Evolutionary conservation across 2,329 filamentous ascomycete species (phyloP).

Genomic region (Dothistroma septosporum): DNA sequence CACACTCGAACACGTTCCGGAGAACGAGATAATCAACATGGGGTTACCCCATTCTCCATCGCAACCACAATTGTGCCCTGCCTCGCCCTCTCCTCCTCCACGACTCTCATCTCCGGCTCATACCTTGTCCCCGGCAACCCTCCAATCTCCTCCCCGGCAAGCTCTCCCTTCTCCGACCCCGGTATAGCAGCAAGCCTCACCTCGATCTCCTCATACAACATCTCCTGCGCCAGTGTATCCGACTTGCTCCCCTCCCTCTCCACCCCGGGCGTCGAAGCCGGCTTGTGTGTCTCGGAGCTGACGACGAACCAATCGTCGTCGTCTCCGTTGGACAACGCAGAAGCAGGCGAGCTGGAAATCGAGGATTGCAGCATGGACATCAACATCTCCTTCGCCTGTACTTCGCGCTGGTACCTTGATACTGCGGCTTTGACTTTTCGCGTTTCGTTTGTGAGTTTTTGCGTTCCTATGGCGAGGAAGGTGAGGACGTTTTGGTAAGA

Average conservation of each 20-base stretch:
- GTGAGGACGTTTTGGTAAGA: constrained; percentile 6
- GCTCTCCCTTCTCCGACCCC: background rate
- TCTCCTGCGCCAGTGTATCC: constrained; percentile 20
- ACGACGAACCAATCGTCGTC: constrained; percentile 9
- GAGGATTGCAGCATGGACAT: background rate
- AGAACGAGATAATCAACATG: too few species aligned
- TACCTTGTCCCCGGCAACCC: background rate
- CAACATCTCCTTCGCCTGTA: background rate
- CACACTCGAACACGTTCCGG: background rate
- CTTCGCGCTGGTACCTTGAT: background rate
- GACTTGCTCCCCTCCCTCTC: constrained; percentile 12
- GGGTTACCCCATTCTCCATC: background rate
- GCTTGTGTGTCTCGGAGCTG: background rate
- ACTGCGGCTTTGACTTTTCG: background rate
- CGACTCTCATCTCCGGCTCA: background rate
- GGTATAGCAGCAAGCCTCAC: background rate
- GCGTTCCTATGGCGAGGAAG: background rate
- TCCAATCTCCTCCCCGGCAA: background rate
- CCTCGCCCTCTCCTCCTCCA: background rate
- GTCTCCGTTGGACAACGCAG: too few species aligned
- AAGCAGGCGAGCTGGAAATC: too few species aligned
- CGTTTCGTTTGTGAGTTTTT: constrained; percentile 1
- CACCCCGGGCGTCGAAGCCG: background rate
- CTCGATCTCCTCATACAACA: constrained; percentile 23
- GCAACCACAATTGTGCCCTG: background rate